Evolutionary conservation across 176 grass and related monocot species (phyloP).

Genomic region (Aegilops umbellulata): DNA sequence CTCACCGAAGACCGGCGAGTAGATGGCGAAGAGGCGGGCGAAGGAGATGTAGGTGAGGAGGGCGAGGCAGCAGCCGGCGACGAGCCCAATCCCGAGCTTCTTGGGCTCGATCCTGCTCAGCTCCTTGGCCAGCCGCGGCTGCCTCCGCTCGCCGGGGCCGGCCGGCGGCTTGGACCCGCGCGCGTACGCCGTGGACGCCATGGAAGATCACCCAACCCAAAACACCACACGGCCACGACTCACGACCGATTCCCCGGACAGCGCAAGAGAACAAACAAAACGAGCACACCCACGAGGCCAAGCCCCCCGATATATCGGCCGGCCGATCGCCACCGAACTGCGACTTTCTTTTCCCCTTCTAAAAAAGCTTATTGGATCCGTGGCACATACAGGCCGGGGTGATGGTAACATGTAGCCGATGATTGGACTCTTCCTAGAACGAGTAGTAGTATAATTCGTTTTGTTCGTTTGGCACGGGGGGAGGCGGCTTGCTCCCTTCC

Average conservation of each 20-base stretch:
- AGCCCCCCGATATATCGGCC: not conserved
- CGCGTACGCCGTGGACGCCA: slow-evolving; percentile 58
- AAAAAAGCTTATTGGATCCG: not conserved
- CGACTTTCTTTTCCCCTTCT: not conserved
- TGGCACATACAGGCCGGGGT: not conserved
- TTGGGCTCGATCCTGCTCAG: slow-evolving; percentile 56
- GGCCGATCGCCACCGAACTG: not conserved
- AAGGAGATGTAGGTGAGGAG: slow-evolving; percentile 53
- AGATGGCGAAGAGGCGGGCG: slow-evolving; percentile 50
- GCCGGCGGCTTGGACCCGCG: slow-evolving; percentile 41
- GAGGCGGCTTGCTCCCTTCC: slow-evolving; percentile 15
- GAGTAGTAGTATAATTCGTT: slow-evolving; percentile 11
- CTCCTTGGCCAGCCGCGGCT: slow-evolving; percentile 47
- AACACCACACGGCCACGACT: not conserved
- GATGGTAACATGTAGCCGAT: slow-evolving; percentile 31
- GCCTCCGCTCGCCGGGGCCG: slow-evolving; percentile 19
- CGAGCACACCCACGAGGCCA: not conserved
- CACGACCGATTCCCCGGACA: not conserved
- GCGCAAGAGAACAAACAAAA: not conserved
- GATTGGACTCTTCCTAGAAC: slow-evolving; percentile 11
- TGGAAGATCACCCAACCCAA: not conserved
- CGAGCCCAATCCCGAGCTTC: slow-evolving; percentile 53
- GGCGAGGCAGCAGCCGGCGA: slow-evolving; percentile 47
- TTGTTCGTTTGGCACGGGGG: not conserved
- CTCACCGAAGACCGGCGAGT: slow-evolving; percentile 47